Evolutionary conservation across 208 protist species (phyloP).

Genomic region (Tritrichomonas foetus): DNA sequence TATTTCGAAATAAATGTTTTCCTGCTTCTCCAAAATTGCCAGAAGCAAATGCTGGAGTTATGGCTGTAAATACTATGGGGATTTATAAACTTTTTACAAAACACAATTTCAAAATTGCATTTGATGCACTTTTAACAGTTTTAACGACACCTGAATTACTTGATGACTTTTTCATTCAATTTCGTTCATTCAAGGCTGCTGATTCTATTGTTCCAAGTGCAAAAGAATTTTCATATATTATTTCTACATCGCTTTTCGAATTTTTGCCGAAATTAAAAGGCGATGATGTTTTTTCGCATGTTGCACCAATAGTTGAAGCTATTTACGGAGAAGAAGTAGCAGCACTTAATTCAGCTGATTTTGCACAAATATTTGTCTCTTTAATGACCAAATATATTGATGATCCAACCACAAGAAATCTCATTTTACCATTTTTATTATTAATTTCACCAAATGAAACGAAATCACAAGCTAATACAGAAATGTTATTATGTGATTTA

Average conservation of each 20-base stretch:
- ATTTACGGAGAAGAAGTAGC: background rate
- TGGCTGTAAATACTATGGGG: background rate
- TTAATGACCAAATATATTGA: background rate
- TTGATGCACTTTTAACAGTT: background rate
- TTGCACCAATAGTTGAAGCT: background rate
- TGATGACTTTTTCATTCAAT: background rate
- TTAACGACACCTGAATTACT: background rate
- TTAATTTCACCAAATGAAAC: background rate
- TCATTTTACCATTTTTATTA: background rate
- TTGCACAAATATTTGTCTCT: background rate
- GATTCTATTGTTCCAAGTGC: background rate
- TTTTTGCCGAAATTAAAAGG: background rate
- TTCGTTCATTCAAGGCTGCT: background rate
- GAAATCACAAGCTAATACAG: background rate
- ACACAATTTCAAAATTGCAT: background rate
- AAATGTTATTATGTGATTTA: background rate
- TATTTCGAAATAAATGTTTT: background rate
- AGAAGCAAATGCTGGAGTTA: background rate
- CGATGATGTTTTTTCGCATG: background rate
- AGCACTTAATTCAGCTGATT: background rate
- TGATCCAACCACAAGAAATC: background rate
- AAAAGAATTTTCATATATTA: background rate
- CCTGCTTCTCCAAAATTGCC: background rate
- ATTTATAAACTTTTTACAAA: background rate
- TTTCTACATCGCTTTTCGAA: background rate